Conservation (phyloP, 2,329 filamentous ascomycete genomes). For the Chaetomium olivaceum region DNA sequence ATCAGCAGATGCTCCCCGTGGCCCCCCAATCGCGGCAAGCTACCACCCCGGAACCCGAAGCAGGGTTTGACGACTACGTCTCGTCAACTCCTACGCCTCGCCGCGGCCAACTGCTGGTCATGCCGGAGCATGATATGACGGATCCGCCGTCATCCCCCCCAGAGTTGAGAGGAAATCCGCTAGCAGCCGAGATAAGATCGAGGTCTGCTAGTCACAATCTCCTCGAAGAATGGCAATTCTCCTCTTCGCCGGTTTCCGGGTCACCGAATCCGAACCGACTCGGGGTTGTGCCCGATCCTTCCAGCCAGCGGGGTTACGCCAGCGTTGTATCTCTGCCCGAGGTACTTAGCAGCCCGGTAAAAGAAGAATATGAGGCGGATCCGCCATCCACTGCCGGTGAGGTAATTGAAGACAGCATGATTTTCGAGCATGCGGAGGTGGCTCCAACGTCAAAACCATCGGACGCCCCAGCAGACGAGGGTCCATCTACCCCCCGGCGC, state of each 20-base stretch:
- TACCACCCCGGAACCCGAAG: slow-evolving; percentile 49
- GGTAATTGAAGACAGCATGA: slow-evolving; percentile 30
- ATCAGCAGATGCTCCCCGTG: slow-evolving; percentile 10
- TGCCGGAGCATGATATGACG: slow-evolving; percentile 50
- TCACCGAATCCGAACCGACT: slow-evolving; percentile 48
- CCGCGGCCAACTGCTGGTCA: slow-evolving; percentile 52
- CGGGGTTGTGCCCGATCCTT: slow-evolving; percentile 30
- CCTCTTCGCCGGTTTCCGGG: slow-evolving; percentile 56
- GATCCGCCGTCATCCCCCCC: slow-evolving; percentile 62
- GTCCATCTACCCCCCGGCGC: slow-evolving; percentile 29
- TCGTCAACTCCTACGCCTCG: slow-evolving; percentile 62
- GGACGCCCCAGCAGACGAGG: neutral
- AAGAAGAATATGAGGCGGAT: slow-evolving; percentile 8
- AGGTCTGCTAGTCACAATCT: slow-evolving; percentile 46
- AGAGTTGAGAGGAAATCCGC: slow-evolving; percentile 53
- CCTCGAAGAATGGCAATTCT: slow-evolving; percentile 53
- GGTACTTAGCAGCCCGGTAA: slow-evolving; percentile 15
- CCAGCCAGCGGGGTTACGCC: slow-evolving; percentile 27
- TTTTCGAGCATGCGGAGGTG: slow-evolving; percentile 15
- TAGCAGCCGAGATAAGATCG: slow-evolving; percentile 54
- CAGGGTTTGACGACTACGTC: slow-evolving; percentile 53
- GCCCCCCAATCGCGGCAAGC: slow-evolving; percentile 34
- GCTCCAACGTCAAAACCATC: neutral
- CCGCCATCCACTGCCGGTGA: slow-evolving; percentile 25
- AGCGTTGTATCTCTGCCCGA: slow-evolving; percentile 29